These are phyloP conservation scores for Sclerotinia nivalis DNA, from an alignment of 2,329 filamentous ascomycete species.

Conservation along the genomic window DNA sequence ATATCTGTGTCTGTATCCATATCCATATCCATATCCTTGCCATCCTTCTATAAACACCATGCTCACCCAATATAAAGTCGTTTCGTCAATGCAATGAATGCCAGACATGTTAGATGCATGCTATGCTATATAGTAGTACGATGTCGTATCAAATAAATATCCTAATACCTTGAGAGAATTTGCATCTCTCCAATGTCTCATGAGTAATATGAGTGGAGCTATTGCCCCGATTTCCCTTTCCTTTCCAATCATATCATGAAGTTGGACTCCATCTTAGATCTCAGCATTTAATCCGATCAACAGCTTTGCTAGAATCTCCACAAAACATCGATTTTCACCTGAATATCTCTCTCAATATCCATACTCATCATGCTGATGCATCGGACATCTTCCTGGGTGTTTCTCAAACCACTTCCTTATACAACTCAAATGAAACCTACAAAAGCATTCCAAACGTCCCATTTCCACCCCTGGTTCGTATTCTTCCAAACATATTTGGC, in stretches of 20 bases:
- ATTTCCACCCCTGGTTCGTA: constrained; percentile 62
- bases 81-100: background rate
- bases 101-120: background rate
- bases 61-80: background rate
- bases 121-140: background rate
- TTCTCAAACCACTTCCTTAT: constrained; percentile 63
- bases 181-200: background rate
- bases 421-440: constrained; percentile 62
- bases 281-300: constrained; percentile 66
- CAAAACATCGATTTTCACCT: too few species aligned
- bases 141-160: background rate
- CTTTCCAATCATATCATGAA: background rate
- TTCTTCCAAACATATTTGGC: constrained; percentile 68
- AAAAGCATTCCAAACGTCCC: constrained; percentile 67
- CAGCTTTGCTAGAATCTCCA: background rate
- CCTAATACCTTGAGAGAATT: background rate
- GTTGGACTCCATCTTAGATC: constrained; percentile 43
- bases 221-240: background rate
- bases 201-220: background rate
- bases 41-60: constrained; percentile 6
- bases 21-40: background rate
- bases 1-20: background rate
- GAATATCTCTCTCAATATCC: constrained; percentile 15
- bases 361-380: constrained; percentile 56
- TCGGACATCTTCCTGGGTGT: constrained; percentile 63